Evolutionary conservation across 2,329 filamentous ascomycete genomes (phyloP), one percentile per base, ranked within the genome.

Genomic region (Tolypocladium inflatum): DNA sequence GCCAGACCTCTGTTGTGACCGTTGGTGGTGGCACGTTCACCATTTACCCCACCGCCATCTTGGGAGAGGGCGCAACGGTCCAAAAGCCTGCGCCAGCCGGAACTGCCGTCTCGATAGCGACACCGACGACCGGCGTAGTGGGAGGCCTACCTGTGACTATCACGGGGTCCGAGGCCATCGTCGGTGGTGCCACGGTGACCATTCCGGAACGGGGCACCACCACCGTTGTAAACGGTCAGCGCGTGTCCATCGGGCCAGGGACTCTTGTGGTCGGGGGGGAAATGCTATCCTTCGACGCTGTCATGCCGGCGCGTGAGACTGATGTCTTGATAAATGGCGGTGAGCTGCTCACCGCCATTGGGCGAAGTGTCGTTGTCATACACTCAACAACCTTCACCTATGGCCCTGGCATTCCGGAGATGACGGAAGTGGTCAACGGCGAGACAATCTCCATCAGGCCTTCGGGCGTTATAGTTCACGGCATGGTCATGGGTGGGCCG

Each of bases 361-460:
- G 78, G 19, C 63, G 66, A 17, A 74, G 72, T 15, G 64, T 74
- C 19, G 70, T 76, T 9, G 69, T 79, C 17, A 65, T 79, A 26
- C 69, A 71, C 54, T 74, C 72, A 6, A 74, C 70, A 3, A 79
- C 76, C 8, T 67, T 80, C 55, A 79, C 75, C 1, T 81, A 82
- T 61, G 75, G 75, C 1, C 65, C 70, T 0, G 65, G 62, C 35
- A 66, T 69, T 4, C 61, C 71, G 4, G 66, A 64, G 1, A 66
- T 68, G 0, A 73, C 74, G 0, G 70, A 72, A 17, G 69, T 77
- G 2, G 65, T 86, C 33, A 75, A 76, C 58, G 80, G 78, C 19
- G 79, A 81, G 45, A 78, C 76, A 5, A 71, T 85, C 60, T 73
- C 76, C 2, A 71, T 85, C 55, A 80, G 77, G 0, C 76, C 80